phyloP scores from a whole-genome alignment of 2,329 filamentous ascomycete species.

The Aspergillus tubingensis region DNA sequence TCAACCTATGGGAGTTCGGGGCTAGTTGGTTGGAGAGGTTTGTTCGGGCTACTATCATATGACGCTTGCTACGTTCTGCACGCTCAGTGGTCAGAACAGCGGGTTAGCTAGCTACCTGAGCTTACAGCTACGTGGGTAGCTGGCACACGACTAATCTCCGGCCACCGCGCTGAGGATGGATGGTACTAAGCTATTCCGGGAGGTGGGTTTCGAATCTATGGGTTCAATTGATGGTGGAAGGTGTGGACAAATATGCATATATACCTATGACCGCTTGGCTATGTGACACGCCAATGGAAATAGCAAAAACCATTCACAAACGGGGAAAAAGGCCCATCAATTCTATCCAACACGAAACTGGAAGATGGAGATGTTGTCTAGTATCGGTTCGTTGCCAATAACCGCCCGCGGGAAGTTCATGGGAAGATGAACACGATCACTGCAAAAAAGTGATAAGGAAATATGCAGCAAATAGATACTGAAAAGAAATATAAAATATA shows the following conservation, averaged over 20 bases:
- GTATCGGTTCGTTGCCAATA: constrained; percentile 9
- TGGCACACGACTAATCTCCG: constrained; percentile 10
- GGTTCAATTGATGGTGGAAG: constrained; percentile 14
- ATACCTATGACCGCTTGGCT: constrained; percentile 21
- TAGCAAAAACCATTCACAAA: constrained; percentile 9
- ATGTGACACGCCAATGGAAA: constrained; percentile 22
- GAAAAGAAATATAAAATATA: constrained; percentile 4
- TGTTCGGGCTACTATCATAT: constrained; percentile 6
- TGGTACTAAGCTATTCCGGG: neutral
- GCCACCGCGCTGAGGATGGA: constrained; percentile 16
- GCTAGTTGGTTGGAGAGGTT: neutral
- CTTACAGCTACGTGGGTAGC: constrained; percentile 4
- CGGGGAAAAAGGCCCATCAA: constrained; percentile 2
- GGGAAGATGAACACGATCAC: constrained; percentile 2
- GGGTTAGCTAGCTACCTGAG: constrained; percentile 11
- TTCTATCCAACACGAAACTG: constrained; percentile 17
- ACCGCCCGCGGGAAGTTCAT: neutral
- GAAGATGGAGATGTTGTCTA: constrained; percentile 15
- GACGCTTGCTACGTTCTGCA: constrained; percentile 21
- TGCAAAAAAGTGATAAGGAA: neutral
- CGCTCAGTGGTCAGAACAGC: constrained; percentile 16
- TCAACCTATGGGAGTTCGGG: constrained; percentile 1
- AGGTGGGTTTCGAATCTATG: neutral
- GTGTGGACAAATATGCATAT: constrained; percentile 21
- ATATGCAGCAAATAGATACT: constrained; percentile 15